Conservation (phyloP, 1,284 basidiomycete species). For the Cystobasidium pallidum region DNA sequence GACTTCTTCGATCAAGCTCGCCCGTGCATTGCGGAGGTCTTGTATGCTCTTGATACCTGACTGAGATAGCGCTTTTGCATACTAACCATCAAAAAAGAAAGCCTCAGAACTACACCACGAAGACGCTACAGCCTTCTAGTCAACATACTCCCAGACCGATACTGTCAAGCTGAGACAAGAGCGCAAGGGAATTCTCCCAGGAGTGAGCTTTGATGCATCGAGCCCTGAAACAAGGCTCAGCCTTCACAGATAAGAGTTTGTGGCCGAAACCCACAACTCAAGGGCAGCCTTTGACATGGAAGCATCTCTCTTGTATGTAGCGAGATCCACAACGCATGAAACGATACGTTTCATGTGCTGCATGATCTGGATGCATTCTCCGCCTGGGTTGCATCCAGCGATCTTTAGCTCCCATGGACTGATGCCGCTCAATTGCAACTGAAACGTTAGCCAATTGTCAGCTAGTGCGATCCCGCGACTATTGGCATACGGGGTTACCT, state of each 20-base stretch:
- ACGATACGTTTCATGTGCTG: constrained; percentile 46
- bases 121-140: background rate
- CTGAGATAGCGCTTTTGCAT: background rate
- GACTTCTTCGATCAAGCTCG: constrained; percentile 43
- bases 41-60: constrained; percentile 43
- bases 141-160: constrained; percentile 53
- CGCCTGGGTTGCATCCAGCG: constrained; percentile 45
- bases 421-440: constrained; percentile 47
- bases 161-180: constrained; percentile 55
- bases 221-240: constrained; percentile 44
- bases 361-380: constrained; percentile 46
- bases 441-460: constrained; percentile 41
- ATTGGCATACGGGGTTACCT: background rate
- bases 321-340: constrained; percentile 50
- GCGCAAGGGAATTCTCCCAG: constrained; percentile 55
- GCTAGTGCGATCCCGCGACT: too few species aligned
- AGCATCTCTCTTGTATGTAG: constrained; percentile 46
- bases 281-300: constrained; percentile 42
- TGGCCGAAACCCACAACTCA: constrained; percentile 51
- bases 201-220: constrained; percentile 54
- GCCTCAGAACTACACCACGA: background rate
- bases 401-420: constrained; percentile 47
- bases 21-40: constrained; percentile 42
- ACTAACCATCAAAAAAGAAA: background rate
- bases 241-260: too few species aligned